phyloP scores from a whole-genome alignment of 768 basidiomycete genomes.

The Gelatoporia subvermispora region DNA sequence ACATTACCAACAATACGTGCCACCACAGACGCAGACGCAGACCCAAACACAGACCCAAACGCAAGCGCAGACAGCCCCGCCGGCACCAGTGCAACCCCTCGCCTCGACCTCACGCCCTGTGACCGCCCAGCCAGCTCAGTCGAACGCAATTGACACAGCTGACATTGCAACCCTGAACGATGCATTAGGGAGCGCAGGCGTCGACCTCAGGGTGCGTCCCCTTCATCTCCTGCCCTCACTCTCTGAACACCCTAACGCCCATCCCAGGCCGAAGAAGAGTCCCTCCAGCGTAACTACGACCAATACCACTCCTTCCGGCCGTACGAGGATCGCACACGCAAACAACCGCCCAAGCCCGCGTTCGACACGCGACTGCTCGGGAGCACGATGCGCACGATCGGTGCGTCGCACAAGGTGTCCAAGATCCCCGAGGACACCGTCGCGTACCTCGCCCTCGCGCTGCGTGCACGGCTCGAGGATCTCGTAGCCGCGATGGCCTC shows the following conservation, averaged over 20 bases:
- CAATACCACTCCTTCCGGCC: slow-evolving; percentile 58
- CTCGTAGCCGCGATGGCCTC: slow-evolving; percentile 63
- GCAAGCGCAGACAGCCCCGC: too few species aligned
- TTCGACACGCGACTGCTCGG: slow-evolving; percentile 67
- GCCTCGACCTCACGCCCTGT: slow-evolving; percentile 9
- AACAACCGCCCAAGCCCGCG: slow-evolving; percentile 64
- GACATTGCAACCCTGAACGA: slow-evolving; percentile 81
- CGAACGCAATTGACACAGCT: slow-evolving; percentile 40
- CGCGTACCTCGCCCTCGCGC: slow-evolving; percentile 74
- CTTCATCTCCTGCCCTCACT: neutral
- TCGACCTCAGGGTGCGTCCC: slow-evolving; percentile 66
- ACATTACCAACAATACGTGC: slow-evolving; percentile 42
- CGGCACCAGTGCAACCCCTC: slow-evolving; percentile 7
- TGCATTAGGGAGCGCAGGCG: slow-evolving; percentile 81
- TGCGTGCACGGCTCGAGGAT: slow-evolving; percentile 69
- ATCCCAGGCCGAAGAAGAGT: slow-evolving; percentile 84
- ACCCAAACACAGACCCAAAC: slow-evolving; percentile 18
- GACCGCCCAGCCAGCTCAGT: slow-evolving; percentile 6
- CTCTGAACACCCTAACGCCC: neutral
- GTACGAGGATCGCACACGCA: slow-evolving; percentile 74
- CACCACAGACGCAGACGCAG: slow-evolving; percentile 24
- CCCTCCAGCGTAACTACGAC: slow-evolving; percentile 61
- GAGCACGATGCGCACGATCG: slow-evolving; percentile 63
- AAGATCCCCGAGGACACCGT: slow-evolving; percentile 66
- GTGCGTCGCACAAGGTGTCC: slow-evolving; percentile 62